phyloP scores from a whole-genome alignment of 2,329 filamentous ascomycete species.

The Aspergillus sp. region DNA sequence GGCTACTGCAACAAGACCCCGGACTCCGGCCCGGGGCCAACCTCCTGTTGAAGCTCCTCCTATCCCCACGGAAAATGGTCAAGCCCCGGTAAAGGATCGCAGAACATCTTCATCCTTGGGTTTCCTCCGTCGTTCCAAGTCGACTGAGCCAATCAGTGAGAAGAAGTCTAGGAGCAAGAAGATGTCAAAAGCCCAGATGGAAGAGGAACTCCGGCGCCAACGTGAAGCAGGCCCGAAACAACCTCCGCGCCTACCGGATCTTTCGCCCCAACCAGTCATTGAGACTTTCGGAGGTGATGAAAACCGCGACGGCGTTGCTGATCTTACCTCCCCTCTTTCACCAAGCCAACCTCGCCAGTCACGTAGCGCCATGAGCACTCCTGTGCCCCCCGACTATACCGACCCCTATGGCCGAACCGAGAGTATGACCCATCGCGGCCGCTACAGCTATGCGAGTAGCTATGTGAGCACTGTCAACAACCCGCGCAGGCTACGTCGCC shows the following conservation, averaged over 20 bases:
- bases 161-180: conserved; percentile 46
- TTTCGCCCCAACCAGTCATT: conserved; percentile 49
- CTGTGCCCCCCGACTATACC: conserved; percentile 41
- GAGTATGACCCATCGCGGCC: conserved; percentile 95
- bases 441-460: conserved; percentile 94
- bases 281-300: conserved; percentile 63
- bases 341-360: conserved; percentile 24
- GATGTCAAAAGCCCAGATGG: conserved; percentile 40
- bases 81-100: conserved; percentile 31
- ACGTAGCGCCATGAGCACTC: conserved; percentile 26
- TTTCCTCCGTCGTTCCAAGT: conserved; percentile 68
- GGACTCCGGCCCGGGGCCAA: conserved; percentile 34
- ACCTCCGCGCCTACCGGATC: conserved; percentile 56
- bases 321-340: conserved; percentile 42
- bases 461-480: conserved; percentile 89
- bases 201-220: conserved; percentile 57
- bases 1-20: conserved; percentile 34
- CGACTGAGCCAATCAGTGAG: conserved; percentile 61
- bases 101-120: conserved; percentile 50
- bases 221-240: conserved; percentile 59
- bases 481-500: conserved; percentile 83
- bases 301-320: conserved; percentile 62
- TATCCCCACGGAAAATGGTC: conserved; percentile 37
- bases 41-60: conserved; percentile 36
- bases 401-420: conserved; percentile 82